Conservation (phyloP, 2,329 filamentous ascomycete species). For the Colletotrichum camelliae region DNA sequence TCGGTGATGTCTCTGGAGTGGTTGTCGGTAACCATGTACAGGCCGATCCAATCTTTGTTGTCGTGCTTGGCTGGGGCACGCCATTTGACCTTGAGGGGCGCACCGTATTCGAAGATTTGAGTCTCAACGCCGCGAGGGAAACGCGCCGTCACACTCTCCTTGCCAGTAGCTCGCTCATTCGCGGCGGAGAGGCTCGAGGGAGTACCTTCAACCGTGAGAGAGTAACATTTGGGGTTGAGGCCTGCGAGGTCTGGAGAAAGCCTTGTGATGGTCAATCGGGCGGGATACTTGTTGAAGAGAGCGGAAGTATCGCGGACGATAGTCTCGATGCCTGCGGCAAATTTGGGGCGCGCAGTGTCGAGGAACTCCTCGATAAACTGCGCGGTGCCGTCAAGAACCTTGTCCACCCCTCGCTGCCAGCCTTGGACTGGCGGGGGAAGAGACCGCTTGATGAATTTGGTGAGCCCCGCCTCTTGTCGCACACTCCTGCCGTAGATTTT, state of each 20-base stretch:
- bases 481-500: conserved; percentile 91
- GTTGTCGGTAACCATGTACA: conserved; percentile 97
- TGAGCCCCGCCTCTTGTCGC: conserved; percentile 86
- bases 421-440: conserved; percentile 83
- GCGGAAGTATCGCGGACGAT: conserved; percentile 88
- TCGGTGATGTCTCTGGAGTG: conserved; percentile 83
- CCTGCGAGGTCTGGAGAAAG: conserved; percentile 82
- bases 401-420: conserved; percentile 87
- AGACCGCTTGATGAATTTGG: conserved; percentile 87
- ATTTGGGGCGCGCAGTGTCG: conserved; percentile 82
- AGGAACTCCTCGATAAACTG: conserved; percentile 92
- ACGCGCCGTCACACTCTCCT: conserved; percentile 74
- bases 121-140: conserved; percentile 76
- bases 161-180: conserved; percentile 68
- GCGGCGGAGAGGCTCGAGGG: conserved; percentile 53
- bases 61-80: conserved; percentile 85
- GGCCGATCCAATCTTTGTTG: conserved; percentile 92
- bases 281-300: conserved; percentile 88
- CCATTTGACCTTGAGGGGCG: conserved; percentile 90
- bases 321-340: conserved; percentile 84
- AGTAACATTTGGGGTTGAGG: conserved; percentile 80
- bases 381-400: conserved; percentile 82
- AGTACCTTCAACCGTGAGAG: conserved; percentile 74
- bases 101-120: conserved; percentile 84
- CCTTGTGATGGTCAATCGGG: conserved; percentile 81